Percentiles rank a stretch among this genome's conserved stretches.
These are phyloP conservation scores for Citrus reticulata DNA, from an alignment of 345 rosid species.

Conservation along the genomic window DNA sequence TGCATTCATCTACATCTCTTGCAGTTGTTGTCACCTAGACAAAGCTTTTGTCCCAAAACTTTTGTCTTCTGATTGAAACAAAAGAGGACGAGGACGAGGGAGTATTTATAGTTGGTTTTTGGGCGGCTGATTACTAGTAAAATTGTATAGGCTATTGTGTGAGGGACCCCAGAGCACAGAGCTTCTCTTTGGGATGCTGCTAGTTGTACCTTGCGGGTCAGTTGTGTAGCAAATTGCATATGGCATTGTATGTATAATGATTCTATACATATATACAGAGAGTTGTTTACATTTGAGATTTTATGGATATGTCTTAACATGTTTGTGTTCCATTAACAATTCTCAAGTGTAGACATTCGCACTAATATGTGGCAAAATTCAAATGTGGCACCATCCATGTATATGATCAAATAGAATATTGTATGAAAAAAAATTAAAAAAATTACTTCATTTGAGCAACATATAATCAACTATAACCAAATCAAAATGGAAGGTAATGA, in stretches of 20 bases:
- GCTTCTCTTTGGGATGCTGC: not conserved
- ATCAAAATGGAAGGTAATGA: not conserved
- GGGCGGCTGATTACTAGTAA: no score
- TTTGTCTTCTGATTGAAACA: not conserved
- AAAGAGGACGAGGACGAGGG: not conserved
- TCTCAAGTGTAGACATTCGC: not conserved
- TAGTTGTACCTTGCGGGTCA: not conserved
- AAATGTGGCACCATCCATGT: no score
- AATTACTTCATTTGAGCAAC: not conserved
- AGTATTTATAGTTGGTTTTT: not conserved
- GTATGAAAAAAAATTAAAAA: not conserved
- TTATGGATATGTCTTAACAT: no score
- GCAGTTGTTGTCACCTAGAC: constrained; percentile 9
- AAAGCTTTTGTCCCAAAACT: not conserved
- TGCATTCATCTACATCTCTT: constrained; percentile 9
- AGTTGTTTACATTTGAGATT: no score
- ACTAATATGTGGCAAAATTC: no score
- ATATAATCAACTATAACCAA: not conserved
- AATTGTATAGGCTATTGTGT: not conserved
- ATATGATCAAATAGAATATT: not conserved
- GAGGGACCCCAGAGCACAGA: not conserved
- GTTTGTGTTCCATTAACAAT: no score
- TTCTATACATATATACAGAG: not conserved
- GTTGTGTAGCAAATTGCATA: not conserved
- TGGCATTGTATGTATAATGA: not conserved